phyloP scores from a whole-genome alignment of 148 eudicot genomes.

The Nepenthes gracilis region DNA sequence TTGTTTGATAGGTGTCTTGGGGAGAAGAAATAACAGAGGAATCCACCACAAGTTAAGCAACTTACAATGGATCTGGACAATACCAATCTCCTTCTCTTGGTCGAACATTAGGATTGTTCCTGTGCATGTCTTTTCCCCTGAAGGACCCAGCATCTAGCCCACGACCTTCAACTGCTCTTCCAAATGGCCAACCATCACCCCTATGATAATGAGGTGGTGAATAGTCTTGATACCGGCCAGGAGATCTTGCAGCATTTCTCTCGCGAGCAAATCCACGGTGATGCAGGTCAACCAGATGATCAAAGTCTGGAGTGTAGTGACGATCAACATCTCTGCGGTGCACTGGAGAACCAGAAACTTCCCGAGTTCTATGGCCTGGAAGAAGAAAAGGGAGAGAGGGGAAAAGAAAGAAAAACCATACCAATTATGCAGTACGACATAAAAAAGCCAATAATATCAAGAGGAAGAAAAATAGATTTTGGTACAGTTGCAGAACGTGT shows the following conservation, averaged over 20 bases:
- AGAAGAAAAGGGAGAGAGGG: slow-evolving; percentile 19
- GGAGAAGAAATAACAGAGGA: no score
- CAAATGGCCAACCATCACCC: slow-evolving; percentile 49
- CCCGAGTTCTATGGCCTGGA: slow-evolving; percentile 80
- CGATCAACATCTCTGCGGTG: slow-evolving; percentile 63
- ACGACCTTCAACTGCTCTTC: slow-evolving; percentile 52
- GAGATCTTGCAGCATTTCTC: slow-evolving; percentile 39
- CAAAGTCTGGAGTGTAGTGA: slow-evolving; percentile 62
- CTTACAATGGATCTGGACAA: slow-evolving; percentile 78
- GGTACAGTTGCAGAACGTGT: no score
- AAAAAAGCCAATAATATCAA: no score
- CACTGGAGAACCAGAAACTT: slow-evolving; percentile 78
- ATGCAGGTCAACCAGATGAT: slow-evolving; percentile 42
- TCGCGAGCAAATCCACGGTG: slow-evolving; percentile 64
- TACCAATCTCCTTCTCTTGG: slow-evolving; percentile 98
- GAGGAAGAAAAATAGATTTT: no score
- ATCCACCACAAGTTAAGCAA: background rate
- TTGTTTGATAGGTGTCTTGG: no score
- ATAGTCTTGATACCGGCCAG: slow-evolving; percentile 62
- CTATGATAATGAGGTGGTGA: slow-evolving; percentile 70
- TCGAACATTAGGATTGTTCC: slow-evolving; percentile 69
- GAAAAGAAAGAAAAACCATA: slow-evolving; percentile 6
- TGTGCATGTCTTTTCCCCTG: slow-evolving; percentile 43
- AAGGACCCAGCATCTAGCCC: slow-evolving; percentile 48
- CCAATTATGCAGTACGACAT: no score